Conservation (phyloP, 73 alveolate genomes). For the Stentor coeruleus region DNA sequence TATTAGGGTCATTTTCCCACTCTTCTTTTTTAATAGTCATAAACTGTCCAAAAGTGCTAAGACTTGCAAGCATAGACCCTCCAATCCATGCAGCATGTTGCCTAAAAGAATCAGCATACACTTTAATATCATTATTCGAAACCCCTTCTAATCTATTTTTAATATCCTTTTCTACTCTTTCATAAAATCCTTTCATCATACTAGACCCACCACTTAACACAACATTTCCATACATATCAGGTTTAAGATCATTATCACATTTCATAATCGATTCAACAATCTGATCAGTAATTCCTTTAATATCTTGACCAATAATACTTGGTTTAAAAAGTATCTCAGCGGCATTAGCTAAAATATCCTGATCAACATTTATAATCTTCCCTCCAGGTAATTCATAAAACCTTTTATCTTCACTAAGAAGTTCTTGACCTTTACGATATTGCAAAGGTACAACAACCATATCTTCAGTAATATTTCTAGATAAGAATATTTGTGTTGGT, state of each 20-base stretch:
- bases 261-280: constrained; percentile 53
- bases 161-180: constrained; percentile 66
- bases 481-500: constrained; percentile 25
- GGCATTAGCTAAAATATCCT: constrained; percentile 57
- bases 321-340: constrained; percentile 75
- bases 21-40: constrained; percentile 62
- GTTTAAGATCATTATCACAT: constrained; percentile 69
- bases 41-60: constrained; percentile 60
- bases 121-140: constrained; percentile 56
- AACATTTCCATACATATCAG: constrained; percentile 61
- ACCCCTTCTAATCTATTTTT: constrained; percentile 36
- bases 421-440: constrained; percentile 46
- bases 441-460: constrained; percentile 55
- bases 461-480: constrained; percentile 56
- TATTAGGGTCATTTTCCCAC: constrained; percentile 60
- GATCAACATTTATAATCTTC: constrained; percentile 71
- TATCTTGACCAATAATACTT: constrained; percentile 32
- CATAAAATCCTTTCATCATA: constrained; percentile 72
- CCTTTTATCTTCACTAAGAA: constrained; percentile 60
- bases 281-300: constrained; percentile 1
- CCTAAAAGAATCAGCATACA: constrained; percentile 70
- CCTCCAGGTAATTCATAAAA: constrained; percentile 80
- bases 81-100: constrained; percentile 75
- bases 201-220: constrained; percentile 84
- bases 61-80: constrained; percentile 75